Percentiles rank a stretch among this genome's conserved stretches.
These are phyloP conservation scores for Acanthamoeba healyi DNA, from an alignment of 208 protist genomes.

Conservation along the genomic window DNA sequence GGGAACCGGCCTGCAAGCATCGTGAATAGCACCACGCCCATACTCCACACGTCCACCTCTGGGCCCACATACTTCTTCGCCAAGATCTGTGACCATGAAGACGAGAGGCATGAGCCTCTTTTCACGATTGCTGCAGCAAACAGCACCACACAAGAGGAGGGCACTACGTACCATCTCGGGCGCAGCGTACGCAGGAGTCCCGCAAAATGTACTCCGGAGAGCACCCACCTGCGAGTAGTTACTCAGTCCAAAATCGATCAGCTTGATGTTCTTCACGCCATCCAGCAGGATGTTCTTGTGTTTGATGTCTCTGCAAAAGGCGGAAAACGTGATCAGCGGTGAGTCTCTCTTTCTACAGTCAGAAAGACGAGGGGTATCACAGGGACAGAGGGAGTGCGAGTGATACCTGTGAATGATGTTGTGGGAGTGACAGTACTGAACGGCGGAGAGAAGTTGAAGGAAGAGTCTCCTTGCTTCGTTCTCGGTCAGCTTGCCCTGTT, in stretches of 20 bases:
- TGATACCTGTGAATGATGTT: constrained; percentile 90
- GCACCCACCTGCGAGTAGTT: constrained; percentile 54
- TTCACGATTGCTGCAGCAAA: neutral
- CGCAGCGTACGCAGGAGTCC: constrained; percentile 96
- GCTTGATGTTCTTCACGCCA: constrained; percentile 78
- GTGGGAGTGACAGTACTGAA: constrained; percentile 94
- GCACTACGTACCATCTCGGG: constrained; percentile 90
- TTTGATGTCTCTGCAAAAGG: constrained; percentile 75
- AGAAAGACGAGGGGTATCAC: neutral
- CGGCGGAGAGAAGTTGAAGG: constrained; percentile 94
- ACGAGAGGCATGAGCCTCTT: neutral
- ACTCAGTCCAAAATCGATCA: constrained; percentile 63
- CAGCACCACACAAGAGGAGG: too few species aligned
- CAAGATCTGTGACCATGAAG: constrained; percentile 4
- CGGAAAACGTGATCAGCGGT: neutral
- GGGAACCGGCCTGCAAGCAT: constrained; percentile 97
- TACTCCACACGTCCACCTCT: constrained; percentile 97
- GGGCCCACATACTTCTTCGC: constrained; percentile 93
- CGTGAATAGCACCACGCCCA: constrained; percentile 98
- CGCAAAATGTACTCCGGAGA: constrained; percentile 93
- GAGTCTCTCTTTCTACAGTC: neutral
- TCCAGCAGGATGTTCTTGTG: constrained; percentile 92
- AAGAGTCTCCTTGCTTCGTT: constrained; percentile 91
- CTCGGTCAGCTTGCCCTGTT: constrained; percentile 91
- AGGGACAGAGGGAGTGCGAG: neutral